These are phyloP conservation scores for Rossbeevera mucosa DNA, from an alignment of 768 basidiomycete genomes.

Conservation along the genomic window DNA sequence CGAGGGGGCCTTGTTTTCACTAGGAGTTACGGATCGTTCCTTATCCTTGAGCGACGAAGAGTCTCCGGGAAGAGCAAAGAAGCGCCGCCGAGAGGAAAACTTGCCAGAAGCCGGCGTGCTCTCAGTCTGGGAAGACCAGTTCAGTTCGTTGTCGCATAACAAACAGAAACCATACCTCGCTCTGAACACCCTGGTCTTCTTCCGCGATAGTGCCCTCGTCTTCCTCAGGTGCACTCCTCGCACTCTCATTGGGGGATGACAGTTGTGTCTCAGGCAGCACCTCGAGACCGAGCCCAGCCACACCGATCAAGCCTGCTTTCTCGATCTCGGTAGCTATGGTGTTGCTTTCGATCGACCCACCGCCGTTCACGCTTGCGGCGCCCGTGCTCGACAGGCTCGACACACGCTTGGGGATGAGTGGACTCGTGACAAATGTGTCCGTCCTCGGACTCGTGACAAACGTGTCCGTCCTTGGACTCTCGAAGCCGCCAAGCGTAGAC, in stretches of 20 bases:
- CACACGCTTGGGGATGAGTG: conserved; percentile 20
- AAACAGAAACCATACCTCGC: conserved; percentile 52
- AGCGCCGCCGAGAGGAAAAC: conserved; percentile 39
- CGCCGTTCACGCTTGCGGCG: conserved; percentile 22
- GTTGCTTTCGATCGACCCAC: conserved; percentile 18
- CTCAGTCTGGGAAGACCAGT: conserved; percentile 43
- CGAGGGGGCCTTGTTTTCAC: conserved; percentile 24
- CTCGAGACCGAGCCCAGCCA: conserved; percentile 26
- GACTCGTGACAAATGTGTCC: conserved; percentile 14
- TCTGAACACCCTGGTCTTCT: conserved; percentile 56
- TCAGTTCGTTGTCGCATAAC: background rate
- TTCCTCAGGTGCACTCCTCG: conserved; percentile 39
- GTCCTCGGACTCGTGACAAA: conserved; percentile 15
- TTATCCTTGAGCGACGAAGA: conserved; percentile 30
- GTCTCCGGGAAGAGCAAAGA: conserved; percentile 61
- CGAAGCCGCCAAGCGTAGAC: conserved; percentile 26
- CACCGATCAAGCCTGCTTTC: conserved; percentile 16
- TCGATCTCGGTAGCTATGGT: conserved; percentile 18
- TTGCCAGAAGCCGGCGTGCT: conserved; percentile 34
- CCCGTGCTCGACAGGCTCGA: conserved; percentile 27
- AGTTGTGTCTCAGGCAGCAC: conserved; percentile 45
- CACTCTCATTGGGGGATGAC: conserved; percentile 61
- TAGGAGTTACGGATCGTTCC: conserved; percentile 30
- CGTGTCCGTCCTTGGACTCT: conserved; percentile 28
- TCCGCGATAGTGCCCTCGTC: conserved; percentile 26